phyloP scores from a whole-genome alignment of 495 filamentous ascomycete genomes.

The Penicilliopsis zonata region DNA sequence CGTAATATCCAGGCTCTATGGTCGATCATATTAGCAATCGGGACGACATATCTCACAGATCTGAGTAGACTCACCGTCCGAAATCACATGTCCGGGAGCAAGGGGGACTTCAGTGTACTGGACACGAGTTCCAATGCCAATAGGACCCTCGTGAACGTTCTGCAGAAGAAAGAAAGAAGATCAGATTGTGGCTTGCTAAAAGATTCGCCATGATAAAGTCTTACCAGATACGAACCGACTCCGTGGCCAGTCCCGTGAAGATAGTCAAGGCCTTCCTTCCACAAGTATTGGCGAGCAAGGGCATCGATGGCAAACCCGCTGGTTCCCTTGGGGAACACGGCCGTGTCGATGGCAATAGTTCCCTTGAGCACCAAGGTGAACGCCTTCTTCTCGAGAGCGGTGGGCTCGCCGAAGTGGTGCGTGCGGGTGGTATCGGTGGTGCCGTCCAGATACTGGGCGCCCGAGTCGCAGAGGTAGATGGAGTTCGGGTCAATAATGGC shows the following conservation, averaged over 20 bases:
- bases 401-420: conserved; percentile 80
- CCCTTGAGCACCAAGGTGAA: conserved; percentile 96
- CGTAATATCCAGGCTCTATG: conserved; percentile 93
- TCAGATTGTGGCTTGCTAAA: neutral
- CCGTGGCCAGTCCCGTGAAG: conserved; percentile 96
- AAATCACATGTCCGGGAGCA: conserved; percentile 84
- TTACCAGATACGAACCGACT: conserved; percentile 73
- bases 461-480: conserved; percentile 95
- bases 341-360: conserved; percentile 80
- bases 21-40: conserved; percentile 8
- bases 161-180: conserved; percentile 20
- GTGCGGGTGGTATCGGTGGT: conserved; percentile 96
- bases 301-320: conserved; percentile 86
- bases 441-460: conserved; percentile 88
- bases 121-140: conserved; percentile 85
- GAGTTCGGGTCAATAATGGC: conserved; percentile 73
- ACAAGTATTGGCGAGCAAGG: conserved; percentile 82
- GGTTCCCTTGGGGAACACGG: conserved; percentile 89
- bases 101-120: conserved; percentile 89
- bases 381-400: conserved; percentile 73
- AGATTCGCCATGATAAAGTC: conserved; percentile 1
- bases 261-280: conserved; percentile 88
- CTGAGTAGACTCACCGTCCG: conserved; percentile 59
- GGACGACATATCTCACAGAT: neutral
- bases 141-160: conserved; percentile 96